Base-by-base conservation (phyloP, 352 stramenopile species). In the Globisporangium cystogenes region DNA sequence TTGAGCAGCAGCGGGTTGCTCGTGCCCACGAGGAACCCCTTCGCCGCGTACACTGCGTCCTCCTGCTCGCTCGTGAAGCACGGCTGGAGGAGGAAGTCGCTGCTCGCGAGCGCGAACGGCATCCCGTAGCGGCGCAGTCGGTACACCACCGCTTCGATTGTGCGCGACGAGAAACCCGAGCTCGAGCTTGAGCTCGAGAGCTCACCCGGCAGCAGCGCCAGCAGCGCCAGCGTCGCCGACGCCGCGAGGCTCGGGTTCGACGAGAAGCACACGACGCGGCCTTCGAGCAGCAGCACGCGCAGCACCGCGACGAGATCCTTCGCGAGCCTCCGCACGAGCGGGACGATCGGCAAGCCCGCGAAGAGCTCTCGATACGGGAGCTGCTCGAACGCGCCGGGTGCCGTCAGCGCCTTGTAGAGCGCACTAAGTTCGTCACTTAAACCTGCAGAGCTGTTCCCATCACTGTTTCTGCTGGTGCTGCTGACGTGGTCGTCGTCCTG, bases 181-280 rank as follows among this genome's bases (percentile, higher is more conserved):
- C 67, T 59, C 21, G 48, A 44, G 29, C 37, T 73, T 29, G 61
- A 64, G 24, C 37, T 70, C 18, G 56, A 40, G n/a, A 89, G 58
- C 39, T 73, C 64, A 3, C 72, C 59, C 0, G 77, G 78, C 8
- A 91, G 33, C 29, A 89, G 64, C 3, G 77, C 70, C 7, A 89
- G 33, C 41, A 91, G 42, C 1, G 67, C 72, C 0, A 89, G 53
- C 33, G 79, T 69, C 14, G 76, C 74, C 1, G 73, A 70, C 5
- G 75, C 80, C 3, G 80, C 76, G 23, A 74, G 55, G 42, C 68
- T 83, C 6, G 72, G 56, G 49, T 74, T 83, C 0, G 63, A 62
- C 4, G 82, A 89, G 64, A 81, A 93, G 48, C 87, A 91, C 26
- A 90, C 72, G 4, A 94, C 66, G 7, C 86, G 73, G 0, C 86